Base-by-base conservation (phyloP, 225 moss, liverwort and hornwort species). In the Lunularia cruciata region DNA sequence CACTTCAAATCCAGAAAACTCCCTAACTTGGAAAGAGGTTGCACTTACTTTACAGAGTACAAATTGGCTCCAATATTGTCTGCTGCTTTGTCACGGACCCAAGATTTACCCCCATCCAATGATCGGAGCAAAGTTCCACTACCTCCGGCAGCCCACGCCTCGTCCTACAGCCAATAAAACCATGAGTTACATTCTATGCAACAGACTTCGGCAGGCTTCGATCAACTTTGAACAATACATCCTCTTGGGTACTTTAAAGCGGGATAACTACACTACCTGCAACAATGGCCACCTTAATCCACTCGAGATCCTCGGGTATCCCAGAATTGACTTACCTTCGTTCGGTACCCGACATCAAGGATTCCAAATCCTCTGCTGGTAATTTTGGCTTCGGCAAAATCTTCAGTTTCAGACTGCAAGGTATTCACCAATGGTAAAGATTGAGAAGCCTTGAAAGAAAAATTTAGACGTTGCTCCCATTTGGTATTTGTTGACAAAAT, bases 81-180 rank as follows among this genome's bases (percentile, higher is more conserved):
- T 14, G 90, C 88, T 39, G 80, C 87, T 68, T 78, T 86, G 76
- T 90, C 90, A 67, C 96, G 90, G 8, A 76, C 79, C 96, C 96
- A 96, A 74, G 87, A 84, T 63, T 92, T 92, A 28, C 96, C 92
- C 72, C 92, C 92, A 68, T 96, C 90, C 58, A 83, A 77, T 25
- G 86, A 89, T 77, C 92, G 86, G 80, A 96, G 83, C 64, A 92
- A 65, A 37, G 87, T 96, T 53, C 92, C 90, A 63, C 92, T 96
- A 56, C 96, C 95, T 76, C 95, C 90, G 19, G 87, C 92, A 63
- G 92, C 95, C 95, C 95, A 96, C n/a, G 92, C 92, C 81, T 96
- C 95, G n/a, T 85, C 77, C 80, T 84, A 71, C 43, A 20, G 62
- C 12, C 28, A 8, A 20, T 14, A 56, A 57, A 13, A 32, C 23